These are phyloP conservation scores for Aureobasidium subglaciale DNA, from an alignment of 2,329 filamentous ascomycete species.

Conservation along the genomic window DNA sequence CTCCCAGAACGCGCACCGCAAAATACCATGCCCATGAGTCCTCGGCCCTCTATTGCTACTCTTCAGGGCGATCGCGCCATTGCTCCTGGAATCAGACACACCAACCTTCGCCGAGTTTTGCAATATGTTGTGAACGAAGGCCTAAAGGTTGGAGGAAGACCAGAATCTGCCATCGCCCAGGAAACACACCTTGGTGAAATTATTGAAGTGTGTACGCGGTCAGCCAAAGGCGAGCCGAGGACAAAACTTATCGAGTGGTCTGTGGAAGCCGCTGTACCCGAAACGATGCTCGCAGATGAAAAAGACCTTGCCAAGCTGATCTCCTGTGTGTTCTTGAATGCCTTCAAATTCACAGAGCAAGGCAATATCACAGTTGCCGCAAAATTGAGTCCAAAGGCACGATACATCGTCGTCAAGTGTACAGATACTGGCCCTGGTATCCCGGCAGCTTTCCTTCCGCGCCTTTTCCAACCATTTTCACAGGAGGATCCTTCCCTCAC, in stretches of 20 bases:
- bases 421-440: constrained; percentile 64
- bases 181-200: constrained; percentile 42
- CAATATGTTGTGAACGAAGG: constrained; percentile 47
- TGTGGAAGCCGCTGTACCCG: constrained; percentile 45
- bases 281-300: constrained; percentile 53
- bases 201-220: constrained; percentile 41
- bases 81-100: constrained; percentile 41
- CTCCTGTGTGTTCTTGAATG: constrained; percentile 58
- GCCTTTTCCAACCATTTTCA: constrained; percentile 63
- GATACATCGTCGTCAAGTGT: constrained; percentile 55
- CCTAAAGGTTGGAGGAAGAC: constrained; percentile 45
- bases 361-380: constrained; percentile 53
- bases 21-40: not conserved
- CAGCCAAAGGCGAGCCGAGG: constrained; percentile 37
- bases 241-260: constrained; percentile 45
- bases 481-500: constrained; percentile 62
- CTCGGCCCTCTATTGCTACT: not conserved
- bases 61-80: constrained; percentile 29
- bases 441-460: constrained; percentile 56
- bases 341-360: constrained; percentile 61
- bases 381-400: constrained; percentile 42
- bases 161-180: constrained; percentile 43
- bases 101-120: constrained; percentile 42
- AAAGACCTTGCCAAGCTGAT: constrained; percentile 57
- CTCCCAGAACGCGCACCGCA: constrained; percentile 9